Conservation (phyloP, 768 basidiomycete species). For the Phaffia australis region DNA sequence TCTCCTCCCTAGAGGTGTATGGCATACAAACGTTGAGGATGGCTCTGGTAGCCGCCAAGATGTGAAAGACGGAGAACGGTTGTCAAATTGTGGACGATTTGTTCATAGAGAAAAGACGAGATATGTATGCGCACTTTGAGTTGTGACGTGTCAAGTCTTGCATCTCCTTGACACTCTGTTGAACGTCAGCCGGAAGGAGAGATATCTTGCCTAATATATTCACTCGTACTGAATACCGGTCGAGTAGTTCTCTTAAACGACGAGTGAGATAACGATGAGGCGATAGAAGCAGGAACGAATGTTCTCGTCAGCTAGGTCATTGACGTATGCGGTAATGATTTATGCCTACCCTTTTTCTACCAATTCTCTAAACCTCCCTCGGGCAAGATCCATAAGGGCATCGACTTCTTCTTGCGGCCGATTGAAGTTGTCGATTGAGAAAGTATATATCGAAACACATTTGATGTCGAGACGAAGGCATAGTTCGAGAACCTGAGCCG, state of each 20-base stretch:
- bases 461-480: constrained; percentile 67
- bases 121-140: constrained; percentile 45
- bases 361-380: constrained; percentile 65
- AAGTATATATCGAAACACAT: constrained; percentile 92
- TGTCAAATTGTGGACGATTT: no score
- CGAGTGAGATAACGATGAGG: background rate
- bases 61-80: background rate
- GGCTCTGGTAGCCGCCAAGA: constrained; percentile 45
- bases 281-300: background rate
- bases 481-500: constrained; percentile 62
- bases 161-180: constrained; percentile 55
- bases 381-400: constrained; percentile 72
- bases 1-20: constrained; percentile 84
- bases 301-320: background rate
- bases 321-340: no score
- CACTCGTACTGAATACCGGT: constrained; percentile 70
- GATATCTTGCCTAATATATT: constrained; percentile 65
- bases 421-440: constrained; percentile 94
- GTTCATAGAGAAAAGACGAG: background rate
- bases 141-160: constrained; percentile 68
- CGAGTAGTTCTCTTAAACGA: constrained; percentile 56
- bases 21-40: constrained; percentile 88
- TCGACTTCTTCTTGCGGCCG: constrained; percentile 74
- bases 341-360: constrained; percentile 62
- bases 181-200: constrained; percentile 70